Base-by-base conservation (phyloP, 2,329 filamentous ascomycete genomes). In the Sporothrix protearum region DNA sequence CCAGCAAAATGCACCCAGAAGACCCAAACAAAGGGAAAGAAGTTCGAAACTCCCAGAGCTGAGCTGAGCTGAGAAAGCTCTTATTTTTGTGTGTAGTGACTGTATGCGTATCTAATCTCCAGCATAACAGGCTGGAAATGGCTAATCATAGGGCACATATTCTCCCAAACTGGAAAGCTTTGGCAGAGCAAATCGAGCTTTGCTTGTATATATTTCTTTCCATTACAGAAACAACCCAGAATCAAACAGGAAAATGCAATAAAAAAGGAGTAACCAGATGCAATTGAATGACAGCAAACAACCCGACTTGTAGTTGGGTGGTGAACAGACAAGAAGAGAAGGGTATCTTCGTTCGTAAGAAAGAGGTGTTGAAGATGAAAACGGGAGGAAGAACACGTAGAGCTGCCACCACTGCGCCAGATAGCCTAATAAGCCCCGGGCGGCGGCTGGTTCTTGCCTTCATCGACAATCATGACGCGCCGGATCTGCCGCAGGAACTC, bases 401-500 rank as follows among this genome's bases (percentile, higher is more conserved):
- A 45, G 3, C 14, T 3, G 9, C 19, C 33, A 30, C 59, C 33
- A 12, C n/a, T n/a, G 51, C 8, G 7, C 51, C 0, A n/a, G 9
- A 2, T 16, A 14, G 49, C 28, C 25, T 42, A 69, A 36, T 59
- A 59, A 8, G 68, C 51, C 28, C 63, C 64, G 25, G 63, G 42
- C 42, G 64, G 68, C n/a, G 14, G 10, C 30, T 55, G 66, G 30
- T 2, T 69, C 67, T 61, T 69, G 68, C 68, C 51, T 30, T 70
- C 71, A 59, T 72, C 71, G 49, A 72, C 68, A 70, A 74, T 53
- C 69, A 73, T 73, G 53, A 74, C 71, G 51, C 67, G 71, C 81
- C 85, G 87, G 73, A 89, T 80, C 80, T 89, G 87, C 79, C 86
- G 87, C 75, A 89, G 76, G 74, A 89, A 89, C 81, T 89, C 91